Evolutionary conservation across 371 early-diverging fungal genomes (phyloP).

Genomic region (Zopfochytrium polystomum): DNA sequence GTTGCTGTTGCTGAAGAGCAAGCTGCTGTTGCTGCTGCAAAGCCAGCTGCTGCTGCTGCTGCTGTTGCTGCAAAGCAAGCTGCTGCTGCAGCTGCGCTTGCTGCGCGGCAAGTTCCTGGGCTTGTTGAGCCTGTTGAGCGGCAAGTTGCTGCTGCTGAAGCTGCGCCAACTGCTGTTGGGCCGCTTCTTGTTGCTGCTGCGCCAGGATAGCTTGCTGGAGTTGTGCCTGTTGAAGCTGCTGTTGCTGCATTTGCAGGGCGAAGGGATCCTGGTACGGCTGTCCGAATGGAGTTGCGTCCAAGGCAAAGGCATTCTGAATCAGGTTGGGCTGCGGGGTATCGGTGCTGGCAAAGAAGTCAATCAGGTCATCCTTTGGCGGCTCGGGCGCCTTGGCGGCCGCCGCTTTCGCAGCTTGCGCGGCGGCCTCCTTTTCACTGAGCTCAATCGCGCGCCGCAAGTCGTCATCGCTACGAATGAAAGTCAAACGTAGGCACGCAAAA

Average conservation of each 20-base stretch:
- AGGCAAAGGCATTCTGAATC: constrained; percentile 33
- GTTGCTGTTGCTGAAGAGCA: constrained; percentile 16
- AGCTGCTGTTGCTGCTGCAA: constrained; percentile 28
- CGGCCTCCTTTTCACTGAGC: constrained; percentile 58
- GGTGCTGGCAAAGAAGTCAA: constrained; percentile 52
- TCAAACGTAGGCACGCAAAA: not conserved
- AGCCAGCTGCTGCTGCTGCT: constrained; percentile 31
- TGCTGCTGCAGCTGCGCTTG: constrained; percentile 34
- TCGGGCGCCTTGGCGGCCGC: constrained; percentile 15
- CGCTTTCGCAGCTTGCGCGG: constrained; percentile 31
- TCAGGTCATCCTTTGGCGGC: constrained; percentile 30
- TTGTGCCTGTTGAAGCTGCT: constrained; percentile 51
- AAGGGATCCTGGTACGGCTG: constrained; percentile 40
- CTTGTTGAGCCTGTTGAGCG: constrained; percentile 28
- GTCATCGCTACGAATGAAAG: constrained; percentile 29
- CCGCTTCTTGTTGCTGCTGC: constrained; percentile 27
- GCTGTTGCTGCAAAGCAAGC: too few relatives aligned
- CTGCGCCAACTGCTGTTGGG: constrained; percentile 17
- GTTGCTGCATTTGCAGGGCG: constrained; percentile 54
- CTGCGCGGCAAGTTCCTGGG: constrained; percentile 27
- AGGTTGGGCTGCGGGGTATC: constrained; percentile 37
- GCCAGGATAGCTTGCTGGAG: constrained; percentile 24
- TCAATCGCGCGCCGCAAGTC: constrained; percentile 60
- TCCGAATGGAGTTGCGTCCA: constrained; percentile 21
- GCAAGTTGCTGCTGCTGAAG: too few relatives aligned